Evolutionary conservation across 768 basidiomycete genomes (phyloP).

Genomic region (Rickenella mellea): DNA sequence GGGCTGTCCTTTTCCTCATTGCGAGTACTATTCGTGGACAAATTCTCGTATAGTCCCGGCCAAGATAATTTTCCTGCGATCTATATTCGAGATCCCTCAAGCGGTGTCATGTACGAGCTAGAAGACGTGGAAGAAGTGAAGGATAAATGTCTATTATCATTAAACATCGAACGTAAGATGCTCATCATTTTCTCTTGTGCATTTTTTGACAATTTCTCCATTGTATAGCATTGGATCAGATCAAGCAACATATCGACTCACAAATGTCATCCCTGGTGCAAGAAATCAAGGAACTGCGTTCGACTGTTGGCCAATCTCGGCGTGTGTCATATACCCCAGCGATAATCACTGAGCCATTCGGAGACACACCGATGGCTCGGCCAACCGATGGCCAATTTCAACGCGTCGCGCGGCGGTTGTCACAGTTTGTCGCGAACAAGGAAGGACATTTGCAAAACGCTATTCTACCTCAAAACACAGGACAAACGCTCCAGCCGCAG

Average conservation of each 20-base stretch:
- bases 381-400: slow-evolving; percentile 73
- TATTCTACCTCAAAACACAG: slow-evolving; percentile 55
- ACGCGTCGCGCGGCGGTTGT: slow-evolving; percentile 62
- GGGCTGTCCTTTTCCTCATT: slow-evolving; percentile 65
- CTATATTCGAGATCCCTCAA: slow-evolving; percentile 86
- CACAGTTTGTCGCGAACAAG: slow-evolving; percentile 46
- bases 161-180: slow-evolving; percentile 93
- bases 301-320: slow-evolving; percentile 44
- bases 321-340: slow-evolving; percentile 43
- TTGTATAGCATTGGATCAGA: slow-evolving; percentile 82
- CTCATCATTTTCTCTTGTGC: slow-evolving; percentile 1
- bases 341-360: slow-evolving; percentile 41
- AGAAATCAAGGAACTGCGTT: slow-evolving; percentile 84
- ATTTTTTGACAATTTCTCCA: slow-evolving; percentile 1
- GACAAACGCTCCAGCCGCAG: slow-evolving; percentile 60
- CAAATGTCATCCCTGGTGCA: slow-evolving; percentile 80
- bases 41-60: slow-evolving; percentile 89
- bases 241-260: slow-evolving; percentile 94
- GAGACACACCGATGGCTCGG: slow-evolving; percentile 53
- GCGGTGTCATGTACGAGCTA: slow-evolving; percentile 90
- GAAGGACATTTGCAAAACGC: slow-evolving; percentile 23
- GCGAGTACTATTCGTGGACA: slow-evolving; percentile 86
- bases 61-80: slow-evolving; percentile 92
- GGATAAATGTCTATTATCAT: slow-evolving; percentile 77
- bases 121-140: slow-evolving; percentile 91